Evolutionary conservation across 2,329 filamentous ascomycete genomes (phyloP), one percentile per base, ranked within the genome.

Genomic region (Epichloe sibirici): DNA sequence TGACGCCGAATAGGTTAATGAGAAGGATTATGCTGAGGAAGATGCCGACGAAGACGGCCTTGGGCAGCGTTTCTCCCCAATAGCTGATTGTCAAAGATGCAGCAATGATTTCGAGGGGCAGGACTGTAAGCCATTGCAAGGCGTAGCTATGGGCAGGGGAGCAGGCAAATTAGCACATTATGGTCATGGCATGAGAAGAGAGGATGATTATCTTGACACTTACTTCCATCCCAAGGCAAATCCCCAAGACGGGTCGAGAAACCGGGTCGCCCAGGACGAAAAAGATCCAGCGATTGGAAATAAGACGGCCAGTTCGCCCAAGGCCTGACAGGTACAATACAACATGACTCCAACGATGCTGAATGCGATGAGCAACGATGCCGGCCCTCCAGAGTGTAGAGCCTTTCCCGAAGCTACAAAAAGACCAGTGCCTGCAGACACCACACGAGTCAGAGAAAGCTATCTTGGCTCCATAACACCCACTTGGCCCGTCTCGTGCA

Each of bases 141-240:
- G 87, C 88, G 66, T 95, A 94, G 63, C 83, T 88, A 60, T 48
- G 7, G 12, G 7, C 6, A 5, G 6, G 4, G 12, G 15, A 5
- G 6, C 6, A 37, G 4, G 17, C 12, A 12, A 7, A n/a, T 38
- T 23, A 45, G 49, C 28, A 51, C 17, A 42, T 5, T 8, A 4
- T 7, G 13, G 37, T 11, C 28, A 17, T 6, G 40, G 17, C 3
- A 23, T 23, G 11, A 44, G 15, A 28, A 23, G 40, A 43, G 17
- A 23, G 17, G 17, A 21, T 21, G 17, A 2, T 21, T 21, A 21
- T 21, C 17, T 21, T 21, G 11, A 21, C 28, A 75, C 81, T 68
- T 67, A 87, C 77, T 94, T 95, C 89, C 89, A 95, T 15, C 89
- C 90, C 87, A 95, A 94, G 46, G 89, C 88, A 64, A 95, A 95